Conservation (phyloP, 441 rosid genomes). For the Gossypium schwendimanii region DNA sequence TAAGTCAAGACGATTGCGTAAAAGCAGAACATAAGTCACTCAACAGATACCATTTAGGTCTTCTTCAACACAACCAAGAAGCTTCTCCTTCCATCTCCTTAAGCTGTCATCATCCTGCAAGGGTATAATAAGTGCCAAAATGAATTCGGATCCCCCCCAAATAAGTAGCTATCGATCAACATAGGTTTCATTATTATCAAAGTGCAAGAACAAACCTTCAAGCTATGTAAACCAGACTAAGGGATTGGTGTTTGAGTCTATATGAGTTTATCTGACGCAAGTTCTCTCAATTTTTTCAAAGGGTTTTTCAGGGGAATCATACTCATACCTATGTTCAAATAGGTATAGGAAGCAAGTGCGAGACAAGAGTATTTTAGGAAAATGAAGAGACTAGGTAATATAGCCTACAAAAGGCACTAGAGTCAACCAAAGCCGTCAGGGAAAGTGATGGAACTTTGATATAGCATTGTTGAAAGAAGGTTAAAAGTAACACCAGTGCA, state of each 20-base stretch:
- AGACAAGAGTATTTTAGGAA: not conserved
- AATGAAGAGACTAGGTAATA: not conserved
- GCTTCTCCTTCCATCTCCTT: conserved; percentile 56
- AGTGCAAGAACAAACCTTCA: not conserved
- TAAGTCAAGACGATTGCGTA: not conserved
- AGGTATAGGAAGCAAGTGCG: not conserved
- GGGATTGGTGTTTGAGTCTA: not conserved
- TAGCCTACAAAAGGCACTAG: not conserved
- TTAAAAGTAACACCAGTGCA: not conserved
- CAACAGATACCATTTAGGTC: conserved; percentile 36
- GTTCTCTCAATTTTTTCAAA: not conserved
- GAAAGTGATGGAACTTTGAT: not conserved
- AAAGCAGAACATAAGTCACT: not conserved
- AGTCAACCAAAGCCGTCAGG: not conserved
- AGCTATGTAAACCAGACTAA: not conserved
- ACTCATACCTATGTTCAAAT: not conserved
- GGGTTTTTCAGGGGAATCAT: not conserved
- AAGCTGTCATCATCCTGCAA: conserved; percentile 61
- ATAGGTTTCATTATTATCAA: not conserved
- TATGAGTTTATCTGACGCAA: not conserved
- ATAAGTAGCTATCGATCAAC: not conserved
- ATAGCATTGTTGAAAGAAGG: conserved; percentile 6
- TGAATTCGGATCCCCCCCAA: not conserved
- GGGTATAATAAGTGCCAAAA: not conserved
- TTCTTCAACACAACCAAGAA: conserved; percentile 43